A percentile compares a stretch with the other conserved stretches of the same genome.
phyloP scores from a whole-genome alignment of 495 filamentous ascomycete species.

The Amorphotheca resinae region DNA sequence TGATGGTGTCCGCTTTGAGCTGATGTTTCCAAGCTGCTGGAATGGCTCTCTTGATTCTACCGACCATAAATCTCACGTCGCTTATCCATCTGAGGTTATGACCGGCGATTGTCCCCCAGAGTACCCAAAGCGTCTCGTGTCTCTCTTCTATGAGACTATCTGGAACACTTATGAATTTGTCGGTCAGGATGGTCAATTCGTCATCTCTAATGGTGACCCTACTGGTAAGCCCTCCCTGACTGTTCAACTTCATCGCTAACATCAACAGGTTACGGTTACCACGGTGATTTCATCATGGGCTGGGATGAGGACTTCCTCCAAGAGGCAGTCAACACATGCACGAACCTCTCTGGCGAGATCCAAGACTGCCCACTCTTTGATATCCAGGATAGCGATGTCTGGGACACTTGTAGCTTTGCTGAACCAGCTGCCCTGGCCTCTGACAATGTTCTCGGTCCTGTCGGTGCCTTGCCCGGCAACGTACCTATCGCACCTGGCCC shows the following conservation, averaged over 20 bases:
- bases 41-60: slow-evolving; percentile 42
- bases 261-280: slow-evolving; percentile 24
- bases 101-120: slow-evolving; percentile 64
- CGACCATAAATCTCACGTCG: slow-evolving; percentile 41
- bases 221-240: slow-evolving; percentile 33
- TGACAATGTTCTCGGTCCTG: slow-evolving; percentile 28
- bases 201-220: slow-evolving; percentile 74
- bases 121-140: slow-evolving; percentile 55
- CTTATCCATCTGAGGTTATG: slow-evolving; percentile 64
- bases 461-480: slow-evolving; percentile 37
- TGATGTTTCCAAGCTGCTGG: slow-evolving; percentile 68
- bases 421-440: slow-evolving; percentile 28
- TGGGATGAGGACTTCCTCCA: slow-evolving; percentile 59
- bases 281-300: slow-evolving; percentile 72
- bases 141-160: slow-evolving; percentile 80
- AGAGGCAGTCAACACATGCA: slow-evolving; percentile 46
- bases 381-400: slow-evolving; percentile 30
- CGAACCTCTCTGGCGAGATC: slow-evolving; percentile 39
- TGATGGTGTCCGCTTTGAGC: slow-evolving; percentile 58
- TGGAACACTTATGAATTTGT: slow-evolving; percentile 64
- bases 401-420: slow-evolving; percentile 31
- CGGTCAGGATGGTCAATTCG: slow-evolving; percentile 55
- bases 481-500: slow-evolving; percentile 40
- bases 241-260: slow-evolving; percentile 1
- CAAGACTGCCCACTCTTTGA: slow-evolving; percentile 47